Evolutionary conservation across 1,139 yeast genomes (phyloP).

Genomic region (Debaryomycetaceae sp.): DNA sequence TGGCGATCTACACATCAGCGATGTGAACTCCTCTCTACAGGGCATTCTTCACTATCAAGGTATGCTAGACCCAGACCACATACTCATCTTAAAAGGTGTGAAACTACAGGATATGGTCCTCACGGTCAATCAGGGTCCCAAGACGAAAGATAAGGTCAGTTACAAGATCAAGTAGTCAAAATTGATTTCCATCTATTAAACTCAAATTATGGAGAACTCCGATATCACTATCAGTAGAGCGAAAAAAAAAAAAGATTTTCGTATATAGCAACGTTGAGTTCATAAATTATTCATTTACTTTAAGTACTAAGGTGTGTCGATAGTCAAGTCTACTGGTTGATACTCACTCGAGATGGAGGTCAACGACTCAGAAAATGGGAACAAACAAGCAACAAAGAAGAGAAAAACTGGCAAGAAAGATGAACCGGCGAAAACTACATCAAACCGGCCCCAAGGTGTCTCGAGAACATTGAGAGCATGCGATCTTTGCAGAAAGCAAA

Average conservation of each 20-base stretch:
- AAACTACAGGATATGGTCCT: slow-evolving; percentile 19
- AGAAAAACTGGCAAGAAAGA: slow-evolving; percentile 2
- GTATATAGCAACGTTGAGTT: background rate
- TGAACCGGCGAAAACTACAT: background rate
- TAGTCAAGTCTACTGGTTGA: too few species aligned
- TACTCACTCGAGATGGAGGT: background rate
- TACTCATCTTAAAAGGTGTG: slow-evolving; percentile 30
- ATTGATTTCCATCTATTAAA: too few species aligned
- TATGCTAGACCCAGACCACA: slow-evolving; percentile 30
- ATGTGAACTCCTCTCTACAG: slow-evolving; percentile 13
- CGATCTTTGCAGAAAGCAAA: slow-evolving; percentile 55
- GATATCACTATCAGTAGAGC: background rate
- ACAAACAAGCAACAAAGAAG: slow-evolving; percentile 1
- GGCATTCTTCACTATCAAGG: slow-evolving; percentile 28
- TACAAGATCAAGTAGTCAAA: slow-evolving; percentile 7
- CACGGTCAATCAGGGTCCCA: slow-evolving; percentile 4
- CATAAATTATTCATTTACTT: too few species aligned
- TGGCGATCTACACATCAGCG: slow-evolving; percentile 21
- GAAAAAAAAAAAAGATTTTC: background rate
- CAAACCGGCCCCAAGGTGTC: slow-evolving; percentile 20
- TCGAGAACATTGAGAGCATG: slow-evolving; percentile 59
- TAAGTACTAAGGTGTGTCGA: too few species aligned
- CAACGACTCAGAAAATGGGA: background rate
- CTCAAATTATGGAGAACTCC: background rate
- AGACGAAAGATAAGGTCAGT: slow-evolving; percentile 6